Base-by-base conservation (phyloP, 495 filamentous ascomycete species). In the Lineolata rhizophorae region DNA sequence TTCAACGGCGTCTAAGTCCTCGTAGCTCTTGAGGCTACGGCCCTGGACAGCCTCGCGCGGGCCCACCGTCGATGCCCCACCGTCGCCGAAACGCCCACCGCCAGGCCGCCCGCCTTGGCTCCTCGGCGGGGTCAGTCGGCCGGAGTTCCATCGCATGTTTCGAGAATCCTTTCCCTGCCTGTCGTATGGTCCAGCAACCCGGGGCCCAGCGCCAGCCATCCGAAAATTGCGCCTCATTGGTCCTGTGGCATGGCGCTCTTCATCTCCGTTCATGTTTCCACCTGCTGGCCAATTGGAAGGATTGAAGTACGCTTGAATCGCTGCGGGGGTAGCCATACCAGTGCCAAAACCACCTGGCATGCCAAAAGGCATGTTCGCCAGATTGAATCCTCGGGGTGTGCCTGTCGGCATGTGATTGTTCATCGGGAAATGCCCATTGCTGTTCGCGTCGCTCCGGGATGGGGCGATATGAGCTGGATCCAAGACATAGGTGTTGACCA, bases 381-480 rank as follows among this genome's bases (percentile, higher is more conserved):
- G 64, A 39, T 77, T 82, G 58, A 95, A 95, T 3, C 81, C 82
- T 25, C 87, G 76, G 17, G 87, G 85, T 3, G 87, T 87, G 12
- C 84, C 84, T n/a, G 73, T 62, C 16, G 72, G 67, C 25, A 62
- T 58, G 37, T 81, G 71, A 29, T 72, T 72, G 43, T 72, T 67
- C 19, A 76, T 62, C 0, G 83, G 81, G 59, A 91, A 92, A 52
- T 97, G 87, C 1, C 85, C 84, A 42, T 95, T 95, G 53, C 77
- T 85, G 46, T 91, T 94, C n/a, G 87, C 75, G 51, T 99, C 91
- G 13, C 82, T 84, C 14, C 81, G 70, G 1, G 83, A 80, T 9
- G 90, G 79, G 29, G 83, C 74, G 48, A 94, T 83, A 46, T 92
- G 83, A 12, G 85, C 67, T 14, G 87, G 87, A 44, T 99, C 87